These are phyloP conservation scores for Fusarium robinianum DNA, from an alignment of 2,329 filamentous ascomycete species.

Conservation along the genomic window DNA sequence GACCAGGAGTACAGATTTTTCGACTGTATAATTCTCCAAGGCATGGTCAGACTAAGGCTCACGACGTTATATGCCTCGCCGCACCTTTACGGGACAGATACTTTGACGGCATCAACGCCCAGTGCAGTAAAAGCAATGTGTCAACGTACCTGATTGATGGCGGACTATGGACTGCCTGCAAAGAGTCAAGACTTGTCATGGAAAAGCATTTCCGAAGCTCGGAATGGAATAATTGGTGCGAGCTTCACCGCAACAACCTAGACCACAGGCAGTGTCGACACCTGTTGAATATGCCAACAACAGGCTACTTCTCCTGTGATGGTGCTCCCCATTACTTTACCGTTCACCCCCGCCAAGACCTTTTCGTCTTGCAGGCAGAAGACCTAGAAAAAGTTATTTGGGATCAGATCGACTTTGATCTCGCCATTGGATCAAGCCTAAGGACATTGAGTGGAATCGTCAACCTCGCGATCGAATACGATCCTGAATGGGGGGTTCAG, in stretches of 20 bases:
- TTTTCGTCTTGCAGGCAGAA: constrained; percentile 5
- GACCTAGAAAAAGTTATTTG: background rate
- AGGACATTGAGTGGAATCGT: background rate
- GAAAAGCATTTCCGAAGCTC: background rate
- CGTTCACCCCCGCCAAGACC: background rate
- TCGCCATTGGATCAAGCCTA: background rate
- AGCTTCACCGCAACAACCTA: background rate
- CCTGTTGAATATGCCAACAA: background rate
- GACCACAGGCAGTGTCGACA: too few relatives aligned
- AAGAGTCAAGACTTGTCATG: constrained; percentile 1
- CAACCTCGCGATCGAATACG: constrained; percentile 1
- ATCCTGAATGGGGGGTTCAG: constrained; percentile 3
- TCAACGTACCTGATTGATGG: constrained; percentile 5
- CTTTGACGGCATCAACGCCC: too few relatives aligned
- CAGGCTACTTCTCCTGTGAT: background rate
- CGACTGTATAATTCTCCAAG: too few relatives aligned
- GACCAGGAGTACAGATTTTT: too few relatives aligned
- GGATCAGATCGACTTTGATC: background rate
- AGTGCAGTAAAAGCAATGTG: background rate
- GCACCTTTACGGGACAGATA: too few relatives aligned
- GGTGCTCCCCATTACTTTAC: constrained; percentile 7
- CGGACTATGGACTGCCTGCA: constrained; percentile 5
- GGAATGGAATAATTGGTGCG: background rate
- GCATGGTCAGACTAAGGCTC: too few relatives aligned
- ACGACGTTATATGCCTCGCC: too few relatives aligned